Evolutionary conservation across 2,329 filamentous ascomycete species (phyloP).

Genomic region (Trichoderma semiorbis): DNA sequence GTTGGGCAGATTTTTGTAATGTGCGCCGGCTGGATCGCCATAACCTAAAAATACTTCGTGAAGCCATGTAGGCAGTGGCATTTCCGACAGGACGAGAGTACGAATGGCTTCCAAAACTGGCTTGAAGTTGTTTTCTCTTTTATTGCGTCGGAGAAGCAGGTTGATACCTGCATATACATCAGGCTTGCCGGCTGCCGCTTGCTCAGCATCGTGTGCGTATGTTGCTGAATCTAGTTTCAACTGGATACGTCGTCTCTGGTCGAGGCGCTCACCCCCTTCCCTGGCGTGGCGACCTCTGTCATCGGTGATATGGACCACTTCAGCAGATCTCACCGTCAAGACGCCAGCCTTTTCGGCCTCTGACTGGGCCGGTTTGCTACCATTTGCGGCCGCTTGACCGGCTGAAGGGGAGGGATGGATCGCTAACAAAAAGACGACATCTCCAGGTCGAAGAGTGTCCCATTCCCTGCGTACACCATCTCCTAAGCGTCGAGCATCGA

Average conservation of each 20-base stretch:
- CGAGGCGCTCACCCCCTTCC: slow-evolving; percentile 57
- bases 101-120: slow-evolving; percentile 89
- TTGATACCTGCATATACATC: slow-evolving; percentile 86
- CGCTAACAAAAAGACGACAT: slow-evolving; percentile 83
- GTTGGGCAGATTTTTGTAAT: slow-evolving; percentile 78
- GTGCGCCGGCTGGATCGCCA: slow-evolving; percentile 84
- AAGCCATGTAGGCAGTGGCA: slow-evolving; percentile 84
- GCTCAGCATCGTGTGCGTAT: slow-evolving; percentile 74
- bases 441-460: slow-evolving; percentile 82
- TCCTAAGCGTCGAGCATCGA: slow-evolving; percentile 78
- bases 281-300: slow-evolving; percentile 74
- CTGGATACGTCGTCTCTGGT: slow-evolving; percentile 69
- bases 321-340: slow-evolving; percentile 71
- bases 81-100: slow-evolving; percentile 77
- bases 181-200: slow-evolving; percentile 60
- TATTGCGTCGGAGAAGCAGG: slow-evolving; percentile 74
- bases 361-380: slow-evolving; percentile 32
- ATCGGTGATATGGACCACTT: slow-evolving; percentile 81
- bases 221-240: slow-evolving; percentile 75
- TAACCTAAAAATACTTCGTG: slow-evolving; percentile 98
- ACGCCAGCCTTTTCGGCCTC: slow-evolving; percentile 64
- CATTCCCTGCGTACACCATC: slow-evolving; percentile 78
- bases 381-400: slow-evolving; percentile 52
- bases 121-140: slow-evolving; percentile 96
- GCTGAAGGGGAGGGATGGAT: slow-evolving; percentile 60